Evolutionary conservation across 2,329 filamentous ascomycete species (phyloP).

Genomic region (Pestalotiopsis sp.): DNA sequence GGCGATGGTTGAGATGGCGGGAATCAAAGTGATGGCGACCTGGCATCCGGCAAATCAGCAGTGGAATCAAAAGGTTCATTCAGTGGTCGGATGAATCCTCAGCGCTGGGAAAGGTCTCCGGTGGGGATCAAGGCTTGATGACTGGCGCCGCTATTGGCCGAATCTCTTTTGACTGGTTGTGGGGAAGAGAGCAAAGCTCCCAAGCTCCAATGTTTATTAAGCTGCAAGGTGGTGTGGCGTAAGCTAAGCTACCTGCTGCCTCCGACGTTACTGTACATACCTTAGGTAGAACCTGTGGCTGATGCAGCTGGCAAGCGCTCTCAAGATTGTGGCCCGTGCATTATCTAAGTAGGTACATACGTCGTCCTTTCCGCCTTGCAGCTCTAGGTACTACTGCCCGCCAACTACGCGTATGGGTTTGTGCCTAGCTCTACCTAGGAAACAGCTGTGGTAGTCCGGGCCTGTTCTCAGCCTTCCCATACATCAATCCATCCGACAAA

Average conservation of each 20-base stretch:
- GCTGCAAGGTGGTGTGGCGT: neutral
- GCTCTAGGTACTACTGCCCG: neutral
- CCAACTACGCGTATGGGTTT: conserved; percentile 16
- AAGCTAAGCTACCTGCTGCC: neutral
- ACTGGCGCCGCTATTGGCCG: neutral
- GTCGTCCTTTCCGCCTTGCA: neutral
- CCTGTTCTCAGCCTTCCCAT: conserved; percentile 13
- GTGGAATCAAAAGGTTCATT: neutral
- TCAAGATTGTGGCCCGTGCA: neutral
- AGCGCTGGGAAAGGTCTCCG: neutral
- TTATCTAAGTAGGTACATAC: neutral
- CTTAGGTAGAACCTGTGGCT: neutral
- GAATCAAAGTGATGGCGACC: neutral
- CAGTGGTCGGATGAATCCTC: neutral
- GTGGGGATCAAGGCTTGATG: neutral
- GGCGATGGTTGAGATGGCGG: conserved; percentile 1
- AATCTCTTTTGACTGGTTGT: neutral
- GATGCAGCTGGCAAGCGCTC: neutral
- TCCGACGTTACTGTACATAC: too few relatives aligned
- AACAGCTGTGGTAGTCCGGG: conserved; percentile 3
- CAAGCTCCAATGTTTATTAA: too few relatives aligned
- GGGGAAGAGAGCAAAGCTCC: neutral
- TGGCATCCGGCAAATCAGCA: conserved; percentile 2
- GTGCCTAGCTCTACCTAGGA: conserved; percentile 12
- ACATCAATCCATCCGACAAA: neutral